Conservation (phyloP, 495 filamentous ascomycete species). For the Penicillium waksmanii region DNA sequence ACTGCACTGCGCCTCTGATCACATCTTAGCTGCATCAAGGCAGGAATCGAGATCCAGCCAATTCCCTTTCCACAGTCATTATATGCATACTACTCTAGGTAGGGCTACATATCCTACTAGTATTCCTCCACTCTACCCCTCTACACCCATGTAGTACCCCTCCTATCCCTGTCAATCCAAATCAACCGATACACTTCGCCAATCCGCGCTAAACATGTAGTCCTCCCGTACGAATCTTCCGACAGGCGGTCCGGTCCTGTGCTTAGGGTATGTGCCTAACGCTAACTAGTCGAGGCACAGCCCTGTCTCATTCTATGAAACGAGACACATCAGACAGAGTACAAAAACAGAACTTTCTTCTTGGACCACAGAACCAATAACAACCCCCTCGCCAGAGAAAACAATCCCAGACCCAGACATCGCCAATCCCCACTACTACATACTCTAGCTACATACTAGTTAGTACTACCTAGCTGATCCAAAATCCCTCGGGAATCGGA, state of each 20-base stretch:
- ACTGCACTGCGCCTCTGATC: constrained; percentile 2
- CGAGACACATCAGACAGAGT: neutral
- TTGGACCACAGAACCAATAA: too few species aligned
- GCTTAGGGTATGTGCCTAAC: neutral
- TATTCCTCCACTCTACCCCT: constrained; percentile 5
- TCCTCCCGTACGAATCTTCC: constrained; percentile 3
- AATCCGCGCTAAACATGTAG: constrained; percentile 2
- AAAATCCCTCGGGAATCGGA: too few species aligned
- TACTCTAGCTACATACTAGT: too few species aligned
- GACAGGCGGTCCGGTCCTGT: neutral
- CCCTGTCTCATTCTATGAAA: neutral
- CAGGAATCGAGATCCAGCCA: neutral
- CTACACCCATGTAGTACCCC: neutral
- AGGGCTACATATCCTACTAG: neutral
- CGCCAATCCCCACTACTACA: too few species aligned
- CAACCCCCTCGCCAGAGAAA: too few species aligned
- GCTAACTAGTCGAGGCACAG: neutral
- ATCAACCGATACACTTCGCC: neutral
- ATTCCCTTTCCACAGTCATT: neutral
- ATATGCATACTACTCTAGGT: neutral
- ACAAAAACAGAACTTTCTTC: neutral
- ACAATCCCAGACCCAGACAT: too few species aligned
- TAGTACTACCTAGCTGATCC: too few species aligned
- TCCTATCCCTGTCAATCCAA: neutral
- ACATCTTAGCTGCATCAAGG: constrained; percentile 13